A percentile compares a stretch with the other conserved stretches of the same genome.
phyloP scores from a whole-genome alignment of 1,284 basidiomycete species.

The Microbotryum saponariae region DNA sequence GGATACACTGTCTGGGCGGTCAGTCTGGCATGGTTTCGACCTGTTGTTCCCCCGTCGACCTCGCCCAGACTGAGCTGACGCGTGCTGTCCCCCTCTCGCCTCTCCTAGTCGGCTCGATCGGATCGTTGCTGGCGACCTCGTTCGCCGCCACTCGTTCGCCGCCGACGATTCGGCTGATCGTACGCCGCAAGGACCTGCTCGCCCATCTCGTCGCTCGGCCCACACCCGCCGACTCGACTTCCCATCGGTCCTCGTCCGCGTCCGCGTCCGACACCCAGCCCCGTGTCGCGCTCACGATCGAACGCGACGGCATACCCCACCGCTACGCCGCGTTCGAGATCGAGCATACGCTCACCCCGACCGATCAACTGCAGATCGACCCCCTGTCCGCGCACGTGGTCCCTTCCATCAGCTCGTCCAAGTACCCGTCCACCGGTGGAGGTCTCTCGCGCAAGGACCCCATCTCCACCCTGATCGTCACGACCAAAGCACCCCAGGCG shows the following conservation, averaged over 20 bases:
- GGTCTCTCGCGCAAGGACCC: constrained; percentile 33
- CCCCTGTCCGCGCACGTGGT: neutral
- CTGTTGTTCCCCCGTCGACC: neutral
- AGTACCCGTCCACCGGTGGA: neutral
- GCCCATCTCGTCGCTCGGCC: constrained; percentile 44
- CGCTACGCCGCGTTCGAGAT: constrained; percentile 19
- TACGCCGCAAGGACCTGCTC: constrained; percentile 57
- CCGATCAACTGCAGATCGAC: constrained; percentile 41
- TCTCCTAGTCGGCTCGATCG: constrained; percentile 72
- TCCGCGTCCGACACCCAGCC: constrained; percentile 5
- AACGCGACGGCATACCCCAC: constrained; percentile 40
- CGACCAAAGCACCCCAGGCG: constrained; percentile 69
- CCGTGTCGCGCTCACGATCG: constrained; percentile 32
- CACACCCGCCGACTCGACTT: neutral
- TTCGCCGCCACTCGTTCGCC: constrained; percentile 55
- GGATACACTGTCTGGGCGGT: constrained; percentile 30
- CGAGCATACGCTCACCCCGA: constrained; percentile 20
- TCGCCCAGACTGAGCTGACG: neutral
- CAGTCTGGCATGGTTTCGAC: too few species aligned
- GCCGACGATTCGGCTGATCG: constrained; percentile 51
- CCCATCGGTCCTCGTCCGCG: neutral
- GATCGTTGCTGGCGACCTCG: constrained; percentile 64
- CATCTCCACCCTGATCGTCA: constrained; percentile 69
- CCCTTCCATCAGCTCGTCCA: constrained; percentile 2
- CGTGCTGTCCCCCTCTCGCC: constrained; percentile 57